Conservation (phyloP, 805 yeast genomes). For the Metschnikowia amazonensis region DNA sequence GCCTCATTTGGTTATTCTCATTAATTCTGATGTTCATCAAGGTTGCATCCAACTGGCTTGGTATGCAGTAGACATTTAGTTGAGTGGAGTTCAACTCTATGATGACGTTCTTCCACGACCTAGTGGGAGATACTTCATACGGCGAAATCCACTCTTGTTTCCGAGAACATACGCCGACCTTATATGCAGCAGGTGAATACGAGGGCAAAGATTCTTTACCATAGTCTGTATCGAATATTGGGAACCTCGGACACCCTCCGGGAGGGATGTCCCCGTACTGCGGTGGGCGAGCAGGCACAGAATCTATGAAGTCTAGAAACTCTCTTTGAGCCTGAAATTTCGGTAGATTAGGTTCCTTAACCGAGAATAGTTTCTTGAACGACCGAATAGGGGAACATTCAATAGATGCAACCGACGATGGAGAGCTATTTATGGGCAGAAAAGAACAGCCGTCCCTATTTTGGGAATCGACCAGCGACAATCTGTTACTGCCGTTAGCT, state of each 20-base stretch:
- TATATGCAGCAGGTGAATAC: conserved; percentile 63
- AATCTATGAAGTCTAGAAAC: conserved; percentile 33
- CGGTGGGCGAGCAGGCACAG: conserved; percentile 39
- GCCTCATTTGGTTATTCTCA: neutral
- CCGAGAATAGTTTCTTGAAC: neutral
- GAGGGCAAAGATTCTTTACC: conserved; percentile 51
- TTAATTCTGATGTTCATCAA: conserved; percentile 14
- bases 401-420: conserved; percentile 1
- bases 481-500: neutral
- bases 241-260: conserved; percentile 43
- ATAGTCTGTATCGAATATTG: conserved; percentile 17
- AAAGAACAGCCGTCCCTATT: neutral
- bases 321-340: conserved; percentile 10
- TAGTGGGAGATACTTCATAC: conserved; percentile 58
- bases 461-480: neutral
- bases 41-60: conserved; percentile 29
- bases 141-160: conserved; percentile 80
- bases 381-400: neutral
- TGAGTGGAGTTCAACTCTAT: conserved; percentile 86
- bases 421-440: neutral
- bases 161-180: conserved; percentile 53
- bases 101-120: conserved; percentile 68
- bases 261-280: conserved; percentile 36
- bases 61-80: conserved; percentile 58
- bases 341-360: neutral